A percentile compares a stretch with the other conserved stretches of the same genome.
Conservation (phyloP, 2,329 filamentous ascomycete genomes). For the Dothiorella sarmentorum region DNA sequence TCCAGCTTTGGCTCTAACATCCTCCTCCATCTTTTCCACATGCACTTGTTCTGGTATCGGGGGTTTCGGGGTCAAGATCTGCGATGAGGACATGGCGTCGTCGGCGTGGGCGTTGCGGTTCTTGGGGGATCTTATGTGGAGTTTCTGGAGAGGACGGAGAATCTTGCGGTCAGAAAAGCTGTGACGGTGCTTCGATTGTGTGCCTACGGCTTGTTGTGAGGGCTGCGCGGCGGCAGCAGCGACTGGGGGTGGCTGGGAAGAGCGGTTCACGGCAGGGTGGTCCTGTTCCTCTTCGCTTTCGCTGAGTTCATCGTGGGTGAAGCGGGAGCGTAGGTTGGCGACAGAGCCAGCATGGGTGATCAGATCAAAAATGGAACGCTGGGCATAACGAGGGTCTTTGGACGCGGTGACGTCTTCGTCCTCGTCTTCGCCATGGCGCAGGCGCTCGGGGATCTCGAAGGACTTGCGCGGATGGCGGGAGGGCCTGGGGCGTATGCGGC, state of each 20-base stretch:
- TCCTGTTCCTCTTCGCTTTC: slow-evolving; percentile 61
- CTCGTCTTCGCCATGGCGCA: slow-evolving; percentile 57
- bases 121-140: slow-evolving; percentile 40
- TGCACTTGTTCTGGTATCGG: slow-evolving; percentile 29
- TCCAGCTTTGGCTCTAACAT: slow-evolving; percentile 15
- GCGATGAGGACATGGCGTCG: slow-evolving; percentile 52
- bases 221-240: background rate
- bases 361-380: slow-evolving; percentile 90
- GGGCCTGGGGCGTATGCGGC: background rate
- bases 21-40: slow-evolving; percentile 18
- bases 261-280: background rate
- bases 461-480: slow-evolving; percentile 29
- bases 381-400: slow-evolving; percentile 65
- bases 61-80: slow-evolving; percentile 35
- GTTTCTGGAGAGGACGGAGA: slow-evolving; percentile 61
- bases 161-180: slow-evolving; percentile 61
- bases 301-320: slow-evolving; percentile 74
- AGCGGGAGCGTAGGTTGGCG: slow-evolving; percentile 70
- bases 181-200: background rate
- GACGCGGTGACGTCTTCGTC: slow-evolving; percentile 60
- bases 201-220: background rate
- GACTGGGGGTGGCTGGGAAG: background rate
- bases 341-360: slow-evolving; percentile 83
- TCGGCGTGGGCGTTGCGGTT: slow-evolving; percentile 20
- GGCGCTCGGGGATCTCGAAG: slow-evolving; percentile 55